Percentiles rank a stretch among this genome's conserved stretches.
These are phyloP conservation scores for Tetrapisispora namnaoensis DNA, from an alignment of 805 yeast genomes.

Conservation along the genomic window DNA sequence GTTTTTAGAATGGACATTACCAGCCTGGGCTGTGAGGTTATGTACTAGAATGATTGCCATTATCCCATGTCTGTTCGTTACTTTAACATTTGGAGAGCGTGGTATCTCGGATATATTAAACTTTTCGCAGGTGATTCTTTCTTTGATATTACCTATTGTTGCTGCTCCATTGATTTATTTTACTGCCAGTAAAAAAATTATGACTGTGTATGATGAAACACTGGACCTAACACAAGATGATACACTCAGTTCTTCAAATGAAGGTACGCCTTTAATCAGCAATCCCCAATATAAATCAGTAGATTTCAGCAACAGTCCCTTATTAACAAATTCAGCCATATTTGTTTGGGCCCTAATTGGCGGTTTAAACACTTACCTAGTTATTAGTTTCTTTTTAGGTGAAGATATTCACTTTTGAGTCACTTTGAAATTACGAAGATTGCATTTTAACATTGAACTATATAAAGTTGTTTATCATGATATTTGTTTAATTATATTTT, in stretches of 20 bases:
- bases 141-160: conserved; percentile 74
- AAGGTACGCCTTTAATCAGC: conserved; percentile 21
- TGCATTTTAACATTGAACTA: background rate
- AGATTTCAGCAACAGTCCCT: conserved; percentile 63
- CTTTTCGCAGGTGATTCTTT: conserved; percentile 72
- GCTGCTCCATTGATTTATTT: conserved; percentile 82
- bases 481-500: too few species aligned
- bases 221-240: background rate
- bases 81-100: conserved; percentile 63
- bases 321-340: conserved; percentile 45
- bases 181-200: conserved; percentile 57
- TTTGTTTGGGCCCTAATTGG: conserved; percentile 64
- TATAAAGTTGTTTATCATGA: background rate
- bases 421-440: background rate
- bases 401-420: conserved; percentile 41
- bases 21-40: conserved; percentile 73
- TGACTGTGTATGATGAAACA: conserved; percentile 43
- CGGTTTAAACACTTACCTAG: conserved; percentile 59
- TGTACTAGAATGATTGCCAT: conserved; percentile 78
- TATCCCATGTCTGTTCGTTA: conserved; percentile 72
- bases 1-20: conserved; percentile 65
- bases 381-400: conserved; percentile 41
- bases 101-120: conserved; percentile 71
- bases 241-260: conserved; percentile 3
- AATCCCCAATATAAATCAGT: conserved; percentile 23